Percentiles rank a stretch among this genome's conserved stretches.
phyloP scores from a whole-genome alignment of 1,284 basidiomycete species.

The Heterobasidion annosum region DNA sequence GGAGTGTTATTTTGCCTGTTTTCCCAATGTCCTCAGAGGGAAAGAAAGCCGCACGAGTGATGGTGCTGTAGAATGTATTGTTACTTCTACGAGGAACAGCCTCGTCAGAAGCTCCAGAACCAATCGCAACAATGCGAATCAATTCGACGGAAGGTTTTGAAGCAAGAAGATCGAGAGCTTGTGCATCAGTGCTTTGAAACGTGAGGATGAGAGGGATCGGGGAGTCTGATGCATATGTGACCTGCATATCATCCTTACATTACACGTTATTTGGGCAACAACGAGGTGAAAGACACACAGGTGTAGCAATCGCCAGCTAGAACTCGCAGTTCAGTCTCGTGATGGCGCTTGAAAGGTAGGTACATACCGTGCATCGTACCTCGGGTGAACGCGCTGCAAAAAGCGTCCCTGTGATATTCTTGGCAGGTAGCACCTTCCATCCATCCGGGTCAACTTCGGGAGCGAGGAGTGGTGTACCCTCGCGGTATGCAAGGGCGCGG shows the following conservation, averaged over 20 bases:
- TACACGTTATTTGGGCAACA: too few species aligned
- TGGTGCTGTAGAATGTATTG: conserved; percentile 33
- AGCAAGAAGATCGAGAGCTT: conserved; percentile 40
- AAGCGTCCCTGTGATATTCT: conserved; percentile 30
- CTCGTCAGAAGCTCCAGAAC: conserved; percentile 35
- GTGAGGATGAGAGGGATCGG: conserved; percentile 40
- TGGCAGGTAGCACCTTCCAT: conserved; percentile 32
- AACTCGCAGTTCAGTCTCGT: not conserved
- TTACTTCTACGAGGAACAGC: conserved; percentile 29
- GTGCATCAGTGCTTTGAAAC: conserved; percentile 31
- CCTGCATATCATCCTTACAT: conserved; percentile 18
- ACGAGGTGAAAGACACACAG: conserved; percentile 26
- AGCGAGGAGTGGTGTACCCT: conserved; percentile 28
- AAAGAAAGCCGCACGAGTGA: conserved; percentile 42
- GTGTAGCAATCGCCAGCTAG: conserved; percentile 43
- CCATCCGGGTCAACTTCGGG: conserved; percentile 38
- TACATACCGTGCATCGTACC: conserved; percentile 30
- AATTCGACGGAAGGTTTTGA: conserved; percentile 23
- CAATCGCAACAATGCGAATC: conserved; percentile 30
- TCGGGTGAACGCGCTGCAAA: conserved; percentile 32
- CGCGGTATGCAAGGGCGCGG: conserved; percentile 35
- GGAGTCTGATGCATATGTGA: conserved; percentile 38
- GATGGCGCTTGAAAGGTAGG: not conserved
- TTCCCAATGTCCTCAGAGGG: conserved; percentile 22
- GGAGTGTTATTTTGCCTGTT: conserved; percentile 15